Base-by-base conservation (phyloP, 768 basidiomycete genomes). In the Neoboletus brunneissimus region DNA sequence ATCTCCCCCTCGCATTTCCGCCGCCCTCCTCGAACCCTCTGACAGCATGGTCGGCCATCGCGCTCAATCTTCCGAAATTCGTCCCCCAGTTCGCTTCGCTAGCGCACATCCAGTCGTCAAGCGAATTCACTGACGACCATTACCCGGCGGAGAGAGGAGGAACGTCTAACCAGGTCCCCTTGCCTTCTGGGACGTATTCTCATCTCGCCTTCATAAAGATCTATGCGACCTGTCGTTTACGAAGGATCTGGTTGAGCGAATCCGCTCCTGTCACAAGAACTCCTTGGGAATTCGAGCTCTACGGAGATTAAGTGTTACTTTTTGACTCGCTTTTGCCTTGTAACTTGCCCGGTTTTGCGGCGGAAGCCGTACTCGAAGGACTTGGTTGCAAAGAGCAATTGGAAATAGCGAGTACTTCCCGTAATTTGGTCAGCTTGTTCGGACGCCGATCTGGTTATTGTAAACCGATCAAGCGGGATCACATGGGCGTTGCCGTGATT, bases 201-300 rank as follows among this genome's bases (percentile, higher is more conserved):
- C 82, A 88, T 74, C 77, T 87, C 45, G 79, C 83, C n/a, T 88
- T 83, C 63, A 75, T 91, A 61, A 87, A 85, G 67, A 79, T 92
- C 44, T 87, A 90, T 67, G 88, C 89, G 22, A 89, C 81, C 37
- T 92, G 90, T 72, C 81, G 89, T 37, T 71, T 92, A 62, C 76
- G 87, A 58, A 77, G 90, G 65, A 82, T 92, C 29, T 92, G 90
- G 89, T 82, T 91, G 69, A 82, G 79, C 60, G 81, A 87, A 59
- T 72, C 69, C 45, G 79, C 79, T 10, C 78, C 80, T 53, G 68
- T 72, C 52, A 79, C 83, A 56, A 77, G 75, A 57, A 68, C 77
- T 9, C 87, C 89, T 32, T 89, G 87, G 88, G 89, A 91, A 72
- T 89, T 91, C 67, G 80, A 85, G 65, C 73, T 91, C 44, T 90